Evolutionary conservation across 495 filamentous ascomycete genomes (phyloP).

Genomic region (Bombardia bombarda): DNA sequence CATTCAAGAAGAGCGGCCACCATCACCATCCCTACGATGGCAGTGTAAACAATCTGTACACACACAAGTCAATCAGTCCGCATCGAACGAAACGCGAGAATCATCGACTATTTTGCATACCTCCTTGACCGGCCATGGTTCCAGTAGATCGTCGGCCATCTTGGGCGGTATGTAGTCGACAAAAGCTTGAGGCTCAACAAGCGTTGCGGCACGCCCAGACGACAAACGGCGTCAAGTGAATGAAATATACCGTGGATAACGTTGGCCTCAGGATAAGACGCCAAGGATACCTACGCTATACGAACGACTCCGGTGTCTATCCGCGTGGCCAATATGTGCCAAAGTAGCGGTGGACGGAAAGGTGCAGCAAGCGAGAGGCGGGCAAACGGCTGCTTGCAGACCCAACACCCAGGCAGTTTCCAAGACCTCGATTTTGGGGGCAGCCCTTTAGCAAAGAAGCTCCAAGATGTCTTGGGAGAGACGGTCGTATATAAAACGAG

Average conservation of each 20-base stretch:
- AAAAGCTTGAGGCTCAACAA: conserved; percentile 1
- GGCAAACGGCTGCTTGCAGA: conserved; percentile 20
- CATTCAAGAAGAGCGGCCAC: conserved; percentile 83
- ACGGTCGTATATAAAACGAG: background rate
- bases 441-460: too few relatives aligned
- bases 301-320: background rate
- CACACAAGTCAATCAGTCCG: conserved; percentile 4
- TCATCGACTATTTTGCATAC: conserved; percentile 51
- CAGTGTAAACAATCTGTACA: conserved; percentile 57
- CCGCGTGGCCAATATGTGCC: conserved; percentile 1
- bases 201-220: background rate
- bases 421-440: background rate
- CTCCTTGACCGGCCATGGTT: conserved; percentile 54
- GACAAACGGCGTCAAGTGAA: background rate
- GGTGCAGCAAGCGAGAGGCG: conserved; percentile 16
- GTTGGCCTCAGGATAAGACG: background rate
- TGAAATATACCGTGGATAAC: background rate
- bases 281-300: conserved; percentile 2
- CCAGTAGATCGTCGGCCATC: conserved; percentile 34
- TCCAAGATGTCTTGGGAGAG: too few relatives aligned
- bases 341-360: conserved; percentile 16
- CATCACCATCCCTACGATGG: conserved; percentile 77
- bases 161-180: conserved; percentile 4
- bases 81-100: too few relatives aligned
- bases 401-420: background rate